phyloP scores from a whole-genome alignment of 306 rosid genomes.

The Albizia julibrissin region DNA sequence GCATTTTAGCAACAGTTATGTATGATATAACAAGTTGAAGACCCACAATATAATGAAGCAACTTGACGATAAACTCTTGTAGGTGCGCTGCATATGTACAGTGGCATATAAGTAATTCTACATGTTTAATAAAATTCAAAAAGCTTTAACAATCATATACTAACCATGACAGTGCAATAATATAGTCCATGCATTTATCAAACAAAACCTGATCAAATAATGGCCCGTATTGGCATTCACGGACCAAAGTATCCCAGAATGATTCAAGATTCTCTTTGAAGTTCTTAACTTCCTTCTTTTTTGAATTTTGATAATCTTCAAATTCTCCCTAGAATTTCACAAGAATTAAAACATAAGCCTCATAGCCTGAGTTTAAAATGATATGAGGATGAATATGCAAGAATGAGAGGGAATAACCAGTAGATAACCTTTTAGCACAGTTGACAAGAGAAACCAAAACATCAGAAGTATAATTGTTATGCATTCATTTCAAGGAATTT shows the following conservation, averaged over 20 bases:
- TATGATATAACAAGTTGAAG: conserved; percentile 91
- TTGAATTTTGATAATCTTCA: conserved; percentile 90
- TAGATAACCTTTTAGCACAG: conserved; percentile 76
- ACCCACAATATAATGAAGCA: conserved; percentile 88
- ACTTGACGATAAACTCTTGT: conserved; percentile 96
- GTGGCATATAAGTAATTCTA: conserved; percentile 29
- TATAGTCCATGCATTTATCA: conserved; percentile 98
- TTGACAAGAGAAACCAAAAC: conserved; percentile 90
- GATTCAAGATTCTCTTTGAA: conserved; percentile 87
- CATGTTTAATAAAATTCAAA: conserved; percentile 11
- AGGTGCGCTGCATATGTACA: conserved; percentile 74
- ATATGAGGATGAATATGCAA: conserved; percentile 2
- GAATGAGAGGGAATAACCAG: background rate
- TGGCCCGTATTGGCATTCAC: conserved; percentile 92
- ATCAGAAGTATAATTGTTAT: conserved; percentile 25
- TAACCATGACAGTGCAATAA: conserved; percentile 94
- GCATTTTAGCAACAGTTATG: conserved; percentile 81
- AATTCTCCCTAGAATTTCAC: conserved; percentile 65
- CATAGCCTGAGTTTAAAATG: background rate
- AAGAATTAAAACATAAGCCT: conserved; percentile 32
- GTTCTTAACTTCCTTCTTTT: conserved; percentile 82
- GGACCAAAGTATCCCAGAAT: conserved; percentile 84
- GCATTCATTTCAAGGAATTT: no score
- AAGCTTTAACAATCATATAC: conserved; percentile 40
- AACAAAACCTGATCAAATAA: conserved; percentile 83